Conservation (phyloP, 2,329 filamentous ascomycete genomes). For the Xylariaceae sp. region DNA sequence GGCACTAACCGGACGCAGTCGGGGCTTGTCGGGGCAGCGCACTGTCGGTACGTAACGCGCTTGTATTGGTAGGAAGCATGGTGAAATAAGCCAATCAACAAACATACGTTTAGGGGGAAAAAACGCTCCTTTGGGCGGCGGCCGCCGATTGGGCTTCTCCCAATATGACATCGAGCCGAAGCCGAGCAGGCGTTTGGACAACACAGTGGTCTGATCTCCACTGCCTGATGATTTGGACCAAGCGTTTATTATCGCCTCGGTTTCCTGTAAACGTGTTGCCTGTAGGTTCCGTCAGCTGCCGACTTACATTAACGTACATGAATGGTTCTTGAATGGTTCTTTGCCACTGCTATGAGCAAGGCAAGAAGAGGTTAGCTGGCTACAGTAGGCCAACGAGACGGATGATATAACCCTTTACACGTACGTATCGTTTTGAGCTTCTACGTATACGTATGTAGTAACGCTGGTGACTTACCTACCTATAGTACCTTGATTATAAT, state of each 20-base stretch:
- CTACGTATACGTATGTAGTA: no score
- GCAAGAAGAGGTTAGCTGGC: no score
- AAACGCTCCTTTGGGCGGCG: slow-evolving; percentile 9
- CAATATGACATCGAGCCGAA: slow-evolving; percentile 21
- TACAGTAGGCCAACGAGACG: not conserved
- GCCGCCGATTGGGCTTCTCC: slow-evolving; percentile 21
- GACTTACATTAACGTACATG: no score
- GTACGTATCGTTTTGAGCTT: no score
- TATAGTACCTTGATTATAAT: not conserved
- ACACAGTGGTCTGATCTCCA: slow-evolving; percentile 18
- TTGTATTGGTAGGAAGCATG: slow-evolving; percentile 3
- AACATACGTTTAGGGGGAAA: not conserved
- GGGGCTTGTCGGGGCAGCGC: slow-evolving; percentile 11
- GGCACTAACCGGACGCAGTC: slow-evolving; percentile 19
- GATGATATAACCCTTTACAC: no score
- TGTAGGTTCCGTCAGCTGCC: not conserved
- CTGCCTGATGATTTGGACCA: not conserved
- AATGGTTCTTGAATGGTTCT: not conserved
- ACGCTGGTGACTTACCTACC: no score
- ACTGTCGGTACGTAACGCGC: not conserved
- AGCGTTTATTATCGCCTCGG: no score
- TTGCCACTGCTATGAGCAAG: not conserved
- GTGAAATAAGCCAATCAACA: slow-evolving; percentile 10
- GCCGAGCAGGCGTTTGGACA: slow-evolving; percentile 11
- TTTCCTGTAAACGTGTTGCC: not conserved